Evolutionary conservation across 768 basidiomycete genomes (phyloP), one percentile per base, ranked within the genome.

Genomic region (Boletus tylopilopsis): DNA sequence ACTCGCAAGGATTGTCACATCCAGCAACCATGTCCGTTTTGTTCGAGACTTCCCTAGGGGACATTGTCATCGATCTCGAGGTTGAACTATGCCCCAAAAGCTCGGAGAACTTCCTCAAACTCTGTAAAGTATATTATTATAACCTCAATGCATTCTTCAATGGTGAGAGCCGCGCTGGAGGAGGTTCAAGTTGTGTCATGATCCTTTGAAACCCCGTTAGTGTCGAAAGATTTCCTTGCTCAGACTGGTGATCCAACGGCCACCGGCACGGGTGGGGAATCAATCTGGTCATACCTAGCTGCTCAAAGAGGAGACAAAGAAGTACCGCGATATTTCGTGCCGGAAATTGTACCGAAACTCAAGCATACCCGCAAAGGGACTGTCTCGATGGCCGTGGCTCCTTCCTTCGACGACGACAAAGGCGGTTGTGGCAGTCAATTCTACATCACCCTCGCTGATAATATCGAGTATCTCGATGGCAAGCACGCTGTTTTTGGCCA

Each of bases 81-180:
- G 85, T 90, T 24, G 91, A 94, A 8, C 74, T 75, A 33, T 97
- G 94, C 69, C 96, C 96, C 2, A 85, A 81, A 68, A 90, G 85
- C 45, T 94, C 88, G 71, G 84, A 91, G 68, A 99, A 98, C 75
- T 98, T 98, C 64, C 80, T 99, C 49, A 99, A 99, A 68, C 76
- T 99, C 49, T 97, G 94, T 74, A 98, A 97, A 74, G 77, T 90
- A 51, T 96, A 96, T 67, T 95, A 95, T 68, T 98, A 95, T 76
- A 95, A 94, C 66, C 72, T 96, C 53, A 92, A 94, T 66, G 92
- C 92, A 0, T 99, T 99, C 74, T 98, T 98, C 79, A 97, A 99
- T 71, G 93, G 94, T 94, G 53, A 49, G 53, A 49, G 86, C 72
- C 22, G 16, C 6, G 42, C 39, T 29, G 19, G 19, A 36, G 29